Evolutionary conservation across 495 filamentous ascomycete genomes (phyloP).

Genomic region (Friedmanniomyces endolithicus): DNA sequence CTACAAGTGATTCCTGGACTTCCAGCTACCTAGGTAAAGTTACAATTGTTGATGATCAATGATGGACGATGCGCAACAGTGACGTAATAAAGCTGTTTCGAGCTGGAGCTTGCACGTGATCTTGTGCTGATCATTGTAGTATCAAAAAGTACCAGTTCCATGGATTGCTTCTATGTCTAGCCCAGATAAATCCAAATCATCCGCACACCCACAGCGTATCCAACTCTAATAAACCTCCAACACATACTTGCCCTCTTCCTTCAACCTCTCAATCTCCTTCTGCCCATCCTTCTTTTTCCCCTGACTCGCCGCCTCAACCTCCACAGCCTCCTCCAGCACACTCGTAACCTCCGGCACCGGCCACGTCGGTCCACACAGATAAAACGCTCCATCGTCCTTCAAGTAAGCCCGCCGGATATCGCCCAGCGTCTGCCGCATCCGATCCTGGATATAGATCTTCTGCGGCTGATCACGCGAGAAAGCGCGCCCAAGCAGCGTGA

Average conservation of each 20-base stretch:
- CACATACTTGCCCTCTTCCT: conserved; percentile 89
- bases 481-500: conserved; percentile 83
- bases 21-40: too few relatives aligned
- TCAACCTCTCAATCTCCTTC: conserved; percentile 73
- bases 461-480: conserved; percentile 94
- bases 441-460: conserved; percentile 99
- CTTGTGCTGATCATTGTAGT: too few relatives aligned
- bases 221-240: conserved; percentile 74
- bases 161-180: neutral
- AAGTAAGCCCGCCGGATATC: conserved; percentile 86
- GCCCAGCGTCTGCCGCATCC: conserved; percentile 78
- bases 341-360: conserved; percentile 96
- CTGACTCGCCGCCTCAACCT: conserved; percentile 49
- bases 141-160: too few relatives aligned
- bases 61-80: neutral
- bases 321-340: conserved; percentile 86
- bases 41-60: too few relatives aligned
- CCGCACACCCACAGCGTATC: neutral
- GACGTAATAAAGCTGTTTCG: neutral
- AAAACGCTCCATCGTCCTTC: conserved; percentile 79
- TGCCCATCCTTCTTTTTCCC: conserved; percentile 19
- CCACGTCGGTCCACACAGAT: conserved; percentile 96
- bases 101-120: too few relatives aligned
- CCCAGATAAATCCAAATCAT: neutral
- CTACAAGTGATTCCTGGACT: neutral